Base-by-base conservation (phyloP, 1,284 basidiomycete species). In the Ustilago vetiveriae region DNA sequence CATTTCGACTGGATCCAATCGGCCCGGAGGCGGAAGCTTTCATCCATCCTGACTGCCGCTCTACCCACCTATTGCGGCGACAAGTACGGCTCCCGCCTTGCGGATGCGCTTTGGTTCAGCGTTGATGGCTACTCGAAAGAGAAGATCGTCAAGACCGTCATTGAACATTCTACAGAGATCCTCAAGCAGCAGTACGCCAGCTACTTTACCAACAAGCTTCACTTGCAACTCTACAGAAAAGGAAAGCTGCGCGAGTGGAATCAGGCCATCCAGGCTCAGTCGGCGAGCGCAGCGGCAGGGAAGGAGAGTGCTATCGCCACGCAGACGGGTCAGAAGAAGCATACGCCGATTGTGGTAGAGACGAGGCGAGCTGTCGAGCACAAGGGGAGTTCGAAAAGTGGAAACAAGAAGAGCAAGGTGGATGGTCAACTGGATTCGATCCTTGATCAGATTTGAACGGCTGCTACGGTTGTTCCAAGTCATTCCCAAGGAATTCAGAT, bases 1-100 rank as follows among this genome's bases (percentile, higher is more conserved):
- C 27, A 0, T n/a, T 21, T 62, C 7, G 46, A 56, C 21, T 52
- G 21, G 22, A 21, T 45, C 11, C 53, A 54, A 37, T 29, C 62
- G 13, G 35, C 43, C 2, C 62, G 75, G 10, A 58, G 75, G 3
- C 68, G 65, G 6, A 57, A 57, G 6, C 59, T 79, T 3, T 37
- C 65, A 2, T 17, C 43, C 0, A 6, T 22, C 2, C 58, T 81
- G 7, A 50, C 70, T 1, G 52, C 57, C 6, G 7, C 46, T 9
- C 58, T 82, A 0, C 26, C 51, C 16, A 30, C 38, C 1, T 55
- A 72, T 10, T 68, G 71, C 19, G 72, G 74, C 14, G 80, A 77
- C 50, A 75, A 74, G 36, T 80, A 68, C 55, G 79, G 79, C 16
- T 72, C 67, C n/a, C 73, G 80, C 4, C 69, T 81, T 2, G 76